These are phyloP conservation scores for Gossypium thurberi DNA, from an alignment of 345 rosid species.

Conservation along the genomic window DNA sequence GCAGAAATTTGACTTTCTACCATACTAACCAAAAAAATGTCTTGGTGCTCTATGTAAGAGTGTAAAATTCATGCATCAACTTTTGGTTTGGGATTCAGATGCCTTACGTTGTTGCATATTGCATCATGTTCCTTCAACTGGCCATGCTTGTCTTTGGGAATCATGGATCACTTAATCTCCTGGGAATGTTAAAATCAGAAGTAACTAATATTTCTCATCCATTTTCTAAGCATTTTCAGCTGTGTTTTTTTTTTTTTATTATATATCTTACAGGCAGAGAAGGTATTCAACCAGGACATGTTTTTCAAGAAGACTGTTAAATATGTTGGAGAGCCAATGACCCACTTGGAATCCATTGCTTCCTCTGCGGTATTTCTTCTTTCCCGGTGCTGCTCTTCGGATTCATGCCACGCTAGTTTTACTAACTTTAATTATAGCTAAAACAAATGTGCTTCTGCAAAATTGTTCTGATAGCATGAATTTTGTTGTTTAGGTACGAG, in stretches of 20 bases:
- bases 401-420: background rate
- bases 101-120: background rate
- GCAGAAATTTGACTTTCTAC: slow-evolving; percentile 6
- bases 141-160: background rate
- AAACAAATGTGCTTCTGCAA: background rate
- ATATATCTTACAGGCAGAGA: background rate
- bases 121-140: background rate
- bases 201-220: background rate
- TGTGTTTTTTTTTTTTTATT: background rate
- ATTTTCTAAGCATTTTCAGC: background rate
- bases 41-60: background rate
- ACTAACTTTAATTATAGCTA: background rate
- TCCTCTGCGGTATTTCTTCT: slow-evolving; percentile 3
- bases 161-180: background rate
- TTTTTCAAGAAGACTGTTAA: background rate
- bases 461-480: background rate
- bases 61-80: background rate
- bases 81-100: background rate
- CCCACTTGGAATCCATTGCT: slow-evolving; percentile 6
- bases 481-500: background rate
- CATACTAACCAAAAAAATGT: background rate
- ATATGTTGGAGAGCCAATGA: slow-evolving; percentile 3
- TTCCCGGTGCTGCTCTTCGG: background rate
- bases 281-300: slow-evolving; percentile 6
- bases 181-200: background rate